phyloP scores from a whole-genome alignment of 2,329 filamentous ascomycete genomes.

The Colletotrichum musicola region DNA sequence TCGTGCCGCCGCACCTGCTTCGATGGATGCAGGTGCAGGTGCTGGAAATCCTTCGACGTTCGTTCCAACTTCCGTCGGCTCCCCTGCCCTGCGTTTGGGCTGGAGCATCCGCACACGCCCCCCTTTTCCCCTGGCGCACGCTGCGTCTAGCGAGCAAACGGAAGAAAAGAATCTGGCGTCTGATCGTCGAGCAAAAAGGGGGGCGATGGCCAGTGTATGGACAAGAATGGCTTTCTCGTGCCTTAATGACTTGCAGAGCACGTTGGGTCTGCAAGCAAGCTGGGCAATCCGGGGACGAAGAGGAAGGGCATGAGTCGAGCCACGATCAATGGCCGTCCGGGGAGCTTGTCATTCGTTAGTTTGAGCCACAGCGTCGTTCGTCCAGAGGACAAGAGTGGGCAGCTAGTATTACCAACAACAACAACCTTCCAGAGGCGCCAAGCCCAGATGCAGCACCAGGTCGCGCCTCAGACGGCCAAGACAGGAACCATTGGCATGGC shows the following conservation, averaged over 20 bases:
- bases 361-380: background rate
- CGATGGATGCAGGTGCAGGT: slow-evolving; percentile 8
- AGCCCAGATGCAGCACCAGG: slow-evolving; percentile 3
- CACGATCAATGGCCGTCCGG: background rate
- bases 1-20: background rate
- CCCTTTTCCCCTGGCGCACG: slow-evolving; percentile 13
- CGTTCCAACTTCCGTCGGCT: background rate
- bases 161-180: slow-evolving; percentile 14
- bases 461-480: slow-evolving; percentile 8
- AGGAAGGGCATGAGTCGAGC: background rate
- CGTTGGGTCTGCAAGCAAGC: slow-evolving; percentile 1
- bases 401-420: no score
- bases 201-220: background rate
- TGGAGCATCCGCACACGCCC: slow-evolving; percentile 20
- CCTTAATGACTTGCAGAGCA: slow-evolving; percentile 25
- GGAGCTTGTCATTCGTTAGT: slow-evolving; percentile 3
- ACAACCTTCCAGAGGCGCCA: background rate
- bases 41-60: slow-evolving; percentile 20
- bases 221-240: background rate
- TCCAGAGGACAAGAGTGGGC: no score
- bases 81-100: slow-evolving; percentile 13
- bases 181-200: slow-evolving; percentile 14
- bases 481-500: slow-evolving; percentile 21
- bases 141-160: slow-evolving; percentile 9
- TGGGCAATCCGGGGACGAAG: background rate